Evolutionary conservation across 2,329 filamentous ascomycete genomes (phyloP).

Genomic region (Ascochyta clinopodiicola): DNA sequence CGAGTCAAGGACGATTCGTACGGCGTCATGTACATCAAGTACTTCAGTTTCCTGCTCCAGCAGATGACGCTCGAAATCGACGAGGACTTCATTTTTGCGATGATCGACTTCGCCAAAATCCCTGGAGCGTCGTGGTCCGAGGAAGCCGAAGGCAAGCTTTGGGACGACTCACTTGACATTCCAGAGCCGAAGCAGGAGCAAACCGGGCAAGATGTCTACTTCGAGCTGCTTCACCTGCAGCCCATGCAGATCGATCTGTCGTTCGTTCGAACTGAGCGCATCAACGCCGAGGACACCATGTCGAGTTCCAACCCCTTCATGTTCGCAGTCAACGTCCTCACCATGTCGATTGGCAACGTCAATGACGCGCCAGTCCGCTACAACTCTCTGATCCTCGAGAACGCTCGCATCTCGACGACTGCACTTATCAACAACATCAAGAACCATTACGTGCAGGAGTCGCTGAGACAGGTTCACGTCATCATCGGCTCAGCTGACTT

Average conservation of each 20-base stretch:
- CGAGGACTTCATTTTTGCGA: conserved; percentile 96
- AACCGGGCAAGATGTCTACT: conserved; percentile 93
- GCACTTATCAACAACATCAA: conserved; percentile 85
- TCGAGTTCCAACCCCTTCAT: conserved; percentile 90
- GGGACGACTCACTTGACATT: conserved; percentile 87
- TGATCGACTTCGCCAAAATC: conserved; percentile 93
- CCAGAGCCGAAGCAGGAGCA: conserved; percentile 88
- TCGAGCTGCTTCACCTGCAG: conserved; percentile 94
- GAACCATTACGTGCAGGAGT: conserved; percentile 96
- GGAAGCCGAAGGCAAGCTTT: conserved; percentile 82
- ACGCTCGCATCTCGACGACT: conserved; percentile 86
- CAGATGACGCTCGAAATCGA: conserved; percentile 99
- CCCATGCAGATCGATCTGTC: conserved; percentile 98
- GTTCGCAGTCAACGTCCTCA: conserved; percentile 98
- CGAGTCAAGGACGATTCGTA: conserved; percentile 98
- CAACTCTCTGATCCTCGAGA: conserved; percentile 93
- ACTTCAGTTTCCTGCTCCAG: conserved; percentile 89
- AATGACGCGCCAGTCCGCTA: conserved; percentile 95
- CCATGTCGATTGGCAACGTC: conserved; percentile 99
- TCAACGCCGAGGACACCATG: conserved; percentile 95
- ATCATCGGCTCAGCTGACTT: conserved; percentile 97
- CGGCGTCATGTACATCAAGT: conserved; percentile 97
- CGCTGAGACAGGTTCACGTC: conserved; percentile 94
- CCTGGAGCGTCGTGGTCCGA: conserved; percentile 88
- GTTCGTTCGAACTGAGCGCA: conserved; percentile 93